Evolutionary conservation across 164 flowering plant species (phyloP), one percentile per base, ranked within the genome.

Genomic region (Annona squamosa): DNA sequence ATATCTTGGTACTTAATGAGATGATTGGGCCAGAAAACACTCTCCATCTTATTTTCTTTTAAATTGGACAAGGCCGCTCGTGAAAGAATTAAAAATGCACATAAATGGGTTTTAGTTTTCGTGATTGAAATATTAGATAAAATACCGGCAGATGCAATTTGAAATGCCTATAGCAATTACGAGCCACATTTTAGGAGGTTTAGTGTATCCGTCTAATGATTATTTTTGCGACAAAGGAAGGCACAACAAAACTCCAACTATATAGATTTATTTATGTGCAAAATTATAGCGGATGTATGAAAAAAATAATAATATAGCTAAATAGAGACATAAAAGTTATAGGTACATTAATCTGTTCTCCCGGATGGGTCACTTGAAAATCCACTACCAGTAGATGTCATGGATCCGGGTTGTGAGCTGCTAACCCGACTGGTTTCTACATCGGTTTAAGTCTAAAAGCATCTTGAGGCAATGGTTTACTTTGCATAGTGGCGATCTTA

Each of bases 291-390:
- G 13, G 59, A 16, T 7, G 59, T 52, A 52, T 52, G 7, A 52
- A 52, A 16, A 52, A 4, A 48, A 52, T 52, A 52, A 52, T 52
- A 52, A 52, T 52, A n/a, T n/a, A n/a, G n/a, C n/a, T n/a, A n/a
- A n/a, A n/a, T n/a, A n/a, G n/a, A n/a, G n/a, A n/a, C n/a, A n/a
- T n/a, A n/a, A n/a, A n/a, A n/a, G n/a, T n/a, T n/a, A n/a, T n/a
- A 4, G 12, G 59, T 52, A 52, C 13, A 52, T 52, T 16, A 52
- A 52, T 86, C 81, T 10, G 96, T 87, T 76, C 92, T 92, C 37
- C 87, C 94, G 43, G 98, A 94, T 46, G 87, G 80, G 73, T 94
- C 98, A 18, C 95, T 97, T 1, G 99, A 94, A 72, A 90, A 73
- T 12, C 86, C 91, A 75, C 97, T 91, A 52, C 94, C 98, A 78